Conservation (phyloP, 352 stramenopile species). For the Globisporangium alternatum region DNA sequence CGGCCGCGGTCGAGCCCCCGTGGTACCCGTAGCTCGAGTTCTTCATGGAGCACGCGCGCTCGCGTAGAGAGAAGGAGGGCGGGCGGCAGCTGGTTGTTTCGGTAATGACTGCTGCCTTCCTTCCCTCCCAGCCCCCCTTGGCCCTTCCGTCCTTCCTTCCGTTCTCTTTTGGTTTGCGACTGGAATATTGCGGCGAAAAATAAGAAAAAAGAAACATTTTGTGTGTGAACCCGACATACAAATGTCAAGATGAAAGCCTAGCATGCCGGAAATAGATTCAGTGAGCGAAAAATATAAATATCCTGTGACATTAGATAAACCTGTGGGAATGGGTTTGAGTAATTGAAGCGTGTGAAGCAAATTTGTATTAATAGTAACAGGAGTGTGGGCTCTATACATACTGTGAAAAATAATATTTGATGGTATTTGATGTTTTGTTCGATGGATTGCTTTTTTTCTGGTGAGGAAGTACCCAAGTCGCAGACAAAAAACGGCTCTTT, state of each 20-base stretch:
- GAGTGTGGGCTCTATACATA: no score
- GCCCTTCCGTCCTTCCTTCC: not conserved
- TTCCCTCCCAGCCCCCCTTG: not conserved
- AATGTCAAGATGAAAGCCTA: not conserved
- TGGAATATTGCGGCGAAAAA: not conserved
- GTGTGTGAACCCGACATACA: not conserved
- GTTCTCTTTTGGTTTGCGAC: not conserved
- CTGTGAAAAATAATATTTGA: not conserved
- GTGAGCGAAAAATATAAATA: not conserved
- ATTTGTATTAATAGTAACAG: not conserved
- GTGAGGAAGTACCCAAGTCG: not conserved
- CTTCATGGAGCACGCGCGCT: slow-evolving; percentile 13
- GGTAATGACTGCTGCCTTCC: not conserved
- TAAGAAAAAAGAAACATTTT: not conserved
- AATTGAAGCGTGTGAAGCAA: not conserved
- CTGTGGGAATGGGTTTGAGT: not conserved
- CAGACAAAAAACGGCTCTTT: slow-evolving; percentile 8
- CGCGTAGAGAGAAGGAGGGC: not conserved
- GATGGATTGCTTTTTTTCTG: slow-evolving; percentile 2
- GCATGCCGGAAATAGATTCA: no score
- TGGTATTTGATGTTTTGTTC: not conserved
- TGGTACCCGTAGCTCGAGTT: slow-evolving; percentile 21
- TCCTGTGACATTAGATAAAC: not conserved
- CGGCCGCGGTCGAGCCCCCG: slow-evolving; percentile 16
- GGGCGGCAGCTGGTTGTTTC: slow-evolving; percentile 15